Conservation (phyloP, 495 filamentous ascomycete species). For the Parathielavia appendiculata region DNA sequence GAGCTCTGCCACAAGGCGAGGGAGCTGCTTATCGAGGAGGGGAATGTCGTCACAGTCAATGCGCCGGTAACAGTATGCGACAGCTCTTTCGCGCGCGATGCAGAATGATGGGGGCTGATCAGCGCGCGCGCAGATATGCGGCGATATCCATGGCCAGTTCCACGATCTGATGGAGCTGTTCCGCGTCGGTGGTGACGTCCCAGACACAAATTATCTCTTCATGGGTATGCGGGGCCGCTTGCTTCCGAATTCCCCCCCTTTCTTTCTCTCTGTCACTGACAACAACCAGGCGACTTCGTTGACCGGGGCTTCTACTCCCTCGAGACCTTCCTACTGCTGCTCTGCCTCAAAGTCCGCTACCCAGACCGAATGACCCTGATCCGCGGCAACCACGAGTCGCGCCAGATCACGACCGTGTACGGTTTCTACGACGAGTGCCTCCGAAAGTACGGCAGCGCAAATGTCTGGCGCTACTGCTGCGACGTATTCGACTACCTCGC, state of each 20-base stretch:
- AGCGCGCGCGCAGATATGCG: slow-evolving; percentile 64
- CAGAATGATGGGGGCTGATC: background rate
- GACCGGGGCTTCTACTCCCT: slow-evolving; percentile 97
- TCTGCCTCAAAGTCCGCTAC: slow-evolving; percentile 95
- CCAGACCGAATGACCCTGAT: slow-evolving; percentile 97
- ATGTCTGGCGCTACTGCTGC: slow-evolving; percentile 98
- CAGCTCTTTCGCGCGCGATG: background rate
- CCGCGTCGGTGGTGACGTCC: slow-evolving; percentile 88
- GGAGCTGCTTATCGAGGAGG: slow-evolving; percentile 95
- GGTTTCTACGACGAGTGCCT: slow-evolving; percentile 99
- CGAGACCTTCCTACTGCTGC: slow-evolving; percentile 89
- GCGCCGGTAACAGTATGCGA: slow-evolving; percentile 78
- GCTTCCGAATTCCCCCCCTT: background rate
- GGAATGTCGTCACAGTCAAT: slow-evolving; percentile 92
- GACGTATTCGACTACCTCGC: slow-evolving; percentile 98
- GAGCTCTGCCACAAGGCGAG: slow-evolving; percentile 97
- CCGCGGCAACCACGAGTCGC: slow-evolving; percentile 93
- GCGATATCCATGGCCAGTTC: slow-evolving; percentile 97
- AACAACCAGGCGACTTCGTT: slow-evolving; percentile 74
- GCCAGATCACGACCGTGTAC: slow-evolving; percentile 97
- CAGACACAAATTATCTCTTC: slow-evolving; percentile 97
- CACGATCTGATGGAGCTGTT: slow-evolving; percentile 99
- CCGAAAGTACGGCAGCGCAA: slow-evolving; percentile 94
- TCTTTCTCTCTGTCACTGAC: background rate
- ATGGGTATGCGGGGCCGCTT: slow-evolving; percentile 56